phyloP scores from a whole-genome alignment of 2,329 filamentous ascomycete genomes.

The Verticillium nonalfalfae region DNA sequence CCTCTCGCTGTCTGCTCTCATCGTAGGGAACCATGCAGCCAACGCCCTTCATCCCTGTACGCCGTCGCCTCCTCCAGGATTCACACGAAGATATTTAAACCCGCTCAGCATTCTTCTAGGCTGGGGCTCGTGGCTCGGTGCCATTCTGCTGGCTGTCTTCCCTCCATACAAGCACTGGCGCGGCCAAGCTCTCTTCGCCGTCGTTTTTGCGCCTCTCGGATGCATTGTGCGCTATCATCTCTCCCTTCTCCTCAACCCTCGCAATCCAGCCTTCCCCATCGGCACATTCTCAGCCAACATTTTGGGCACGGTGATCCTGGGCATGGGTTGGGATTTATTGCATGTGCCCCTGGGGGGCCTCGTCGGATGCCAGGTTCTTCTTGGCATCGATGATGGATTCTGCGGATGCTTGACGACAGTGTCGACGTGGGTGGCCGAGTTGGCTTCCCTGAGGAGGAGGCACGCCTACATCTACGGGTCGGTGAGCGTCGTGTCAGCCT shows the following conservation, averaged over 20 bases:
- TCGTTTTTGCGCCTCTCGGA: slow-evolving; percentile 78
- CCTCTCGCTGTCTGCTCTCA: slow-evolving; percentile 63
- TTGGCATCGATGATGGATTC: slow-evolving; percentile 61
- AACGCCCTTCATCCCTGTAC: slow-evolving; percentile 49
- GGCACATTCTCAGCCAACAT: slow-evolving; percentile 84
- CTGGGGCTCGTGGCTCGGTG: slow-evolving; percentile 71
- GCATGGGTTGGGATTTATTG: slow-evolving; percentile 72
- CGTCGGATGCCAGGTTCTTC: slow-evolving; percentile 61
- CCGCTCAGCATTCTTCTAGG: slow-evolving; percentile 57
- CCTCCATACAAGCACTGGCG: slow-evolving; percentile 74
- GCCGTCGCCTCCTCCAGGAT: slow-evolving; percentile 52
- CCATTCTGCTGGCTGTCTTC: slow-evolving; percentile 63
- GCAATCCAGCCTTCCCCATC: slow-evolving; percentile 64
- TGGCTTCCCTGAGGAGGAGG: slow-evolving; percentile 44
- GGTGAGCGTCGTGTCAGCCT: slow-evolving; percentile 50
- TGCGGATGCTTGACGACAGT: slow-evolving; percentile 62
- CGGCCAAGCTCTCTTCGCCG: slow-evolving; percentile 64
- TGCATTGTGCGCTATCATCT: slow-evolving; percentile 70
- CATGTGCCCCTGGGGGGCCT: slow-evolving; percentile 51
- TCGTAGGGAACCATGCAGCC: slow-evolving; percentile 70
- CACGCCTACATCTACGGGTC: slow-evolving; percentile 63
- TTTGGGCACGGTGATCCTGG: slow-evolving; percentile 67
- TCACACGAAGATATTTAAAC: slow-evolving; percentile 58
- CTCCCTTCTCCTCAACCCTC: slow-evolving; percentile 64
- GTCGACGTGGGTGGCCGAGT: slow-evolving; percentile 60